Base-by-base conservation (phyloP, 1,284 basidiomycete genomes). In the Puccinia hordei region DNA sequence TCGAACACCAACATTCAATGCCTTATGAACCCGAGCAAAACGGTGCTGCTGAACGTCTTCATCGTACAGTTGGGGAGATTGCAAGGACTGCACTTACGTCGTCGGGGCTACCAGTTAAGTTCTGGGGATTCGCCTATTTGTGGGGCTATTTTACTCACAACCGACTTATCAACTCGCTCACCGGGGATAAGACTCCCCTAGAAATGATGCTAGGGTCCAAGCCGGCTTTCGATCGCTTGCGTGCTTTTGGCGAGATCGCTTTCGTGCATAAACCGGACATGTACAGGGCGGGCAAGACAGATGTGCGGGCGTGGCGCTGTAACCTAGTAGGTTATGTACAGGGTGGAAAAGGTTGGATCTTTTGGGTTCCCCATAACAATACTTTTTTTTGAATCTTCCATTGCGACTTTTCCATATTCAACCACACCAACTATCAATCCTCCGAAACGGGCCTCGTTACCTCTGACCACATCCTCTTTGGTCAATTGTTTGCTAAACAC, bases 21-120 rank as follows among this genome's bases (percentile, higher is more conserved):
- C 68, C 77, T 1, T 80, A 72, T 24, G 27, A 59, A 9, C 77
- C 35, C 24, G 27, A 80, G 33, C 77, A 80, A 51, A 78, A 80
- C 27, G 69, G 77, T 1, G 59, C 55, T n/a, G 77, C 77, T 0
- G 55, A 80, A 65, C 53, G 77, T 1, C 33, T 72, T 0, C 68
- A 80, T 46, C 51, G 77, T 0, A 80, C 77, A 0, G 30, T 80
- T 46, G 53, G 53, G 1, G 77, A 73, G 9, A 80, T 72, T 12
- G 77, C 51, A 1, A 19, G 57, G 2, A 73, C 77, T 4, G 38
- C 57, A 15, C 24, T 80, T n/a, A 22, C 35, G 12, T 53, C 38
- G 2, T 72, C 55, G 1, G 38, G 41, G 0, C 38, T 80, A 49
- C 68, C 68, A 10, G 30, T 63, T 10, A 51, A 55, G 15, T 80